Evolutionary conservation across 2,329 filamentous ascomycete species (phyloP), one percentile per base, ranked within the genome.

Genomic region (Arthrinium phaeospermum): DNA sequence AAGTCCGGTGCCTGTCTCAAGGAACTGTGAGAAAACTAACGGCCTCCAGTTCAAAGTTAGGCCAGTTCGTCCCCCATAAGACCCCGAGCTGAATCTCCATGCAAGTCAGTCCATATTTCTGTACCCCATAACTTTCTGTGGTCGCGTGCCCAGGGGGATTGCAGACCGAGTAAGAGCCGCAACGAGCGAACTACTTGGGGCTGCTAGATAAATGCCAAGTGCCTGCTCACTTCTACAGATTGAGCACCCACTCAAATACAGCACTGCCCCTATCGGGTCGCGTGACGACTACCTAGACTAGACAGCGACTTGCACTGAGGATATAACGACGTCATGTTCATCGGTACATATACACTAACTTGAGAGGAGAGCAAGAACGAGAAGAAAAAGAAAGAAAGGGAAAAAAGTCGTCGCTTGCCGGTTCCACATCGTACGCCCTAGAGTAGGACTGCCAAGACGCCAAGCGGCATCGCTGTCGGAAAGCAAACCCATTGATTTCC

Each of bases 111-210:
- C 53, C 27, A 61, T 61, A 3, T 37, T 10, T 34, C 22, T 37
- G 53, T 34, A 37, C 14, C 30, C 53, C 53, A 61, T 27, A 37
- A 34, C 53, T 61, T 22, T 16, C 27, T 14, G 16, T 34, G 51
- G 51, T 57, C 51, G 51, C 51, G 51, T 57, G 51, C 30, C 51
- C 51, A 57, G 51, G 27, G 27, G 51, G 30, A 19, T 34, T 34
- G 27, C 51, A 30, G 51, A 27, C 51, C 51, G 51, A 57, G 27
- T 34, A 61, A 61, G 53, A 61, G 53, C 53, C 53, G 53, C 53
- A 61, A 37, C 30, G 53, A 61, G 14, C 51, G 34, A 16, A 34
- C 51, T 34, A 8, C 10, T 49, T 10, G 46, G 46, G 46, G 46
- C 46, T 49, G 46, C 22, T 49, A 49, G 16, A 1, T 47, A 47